Conservation (phyloP, 371 early-diverging fungal species). For the Scutellospora calospora region DNA sequence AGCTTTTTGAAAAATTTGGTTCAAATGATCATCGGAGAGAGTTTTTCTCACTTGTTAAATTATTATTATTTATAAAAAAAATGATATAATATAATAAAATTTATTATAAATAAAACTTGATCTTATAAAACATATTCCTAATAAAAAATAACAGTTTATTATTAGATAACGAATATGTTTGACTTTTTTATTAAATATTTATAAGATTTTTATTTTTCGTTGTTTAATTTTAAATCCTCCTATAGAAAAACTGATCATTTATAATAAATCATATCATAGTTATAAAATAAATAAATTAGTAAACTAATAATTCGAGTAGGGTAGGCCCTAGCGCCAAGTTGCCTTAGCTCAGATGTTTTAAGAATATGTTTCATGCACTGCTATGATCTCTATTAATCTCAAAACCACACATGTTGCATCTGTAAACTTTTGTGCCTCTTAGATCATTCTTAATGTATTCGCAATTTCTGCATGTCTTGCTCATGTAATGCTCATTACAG, state of each 20-base stretch:
- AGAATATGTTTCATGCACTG: neutral
- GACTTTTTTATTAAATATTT: too few relatives aligned
- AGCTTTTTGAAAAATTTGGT: too few relatives aligned
- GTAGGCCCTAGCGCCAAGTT: neutral
- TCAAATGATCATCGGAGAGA: too few relatives aligned
- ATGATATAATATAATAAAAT: too few relatives aligned
- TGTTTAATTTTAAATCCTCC: too few relatives aligned
- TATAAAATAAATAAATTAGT: neutral
- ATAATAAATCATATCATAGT: neutral
- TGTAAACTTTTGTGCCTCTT: neutral
- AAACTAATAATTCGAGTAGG: neutral
- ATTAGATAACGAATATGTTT: too few relatives aligned
- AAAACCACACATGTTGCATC: neutral
- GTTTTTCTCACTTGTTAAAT: too few relatives aligned
- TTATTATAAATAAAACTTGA: too few relatives aligned
- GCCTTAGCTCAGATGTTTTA: neutral
- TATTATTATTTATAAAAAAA: too few relatives aligned
- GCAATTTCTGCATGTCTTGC: neutral
- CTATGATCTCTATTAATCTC: slow-evolving; percentile 21
- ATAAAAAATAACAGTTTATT: too few relatives aligned
- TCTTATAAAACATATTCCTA: too few relatives aligned
- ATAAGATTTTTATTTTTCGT: too few relatives aligned
- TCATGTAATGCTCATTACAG: neutral
- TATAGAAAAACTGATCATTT: neutral
- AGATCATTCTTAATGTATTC: neutral